Evolutionary conservation across 371 early-diverging fungal species (phyloP), one percentile per base, ranked within the genome.

Genomic region (Dinochytrium kinnereticum): DNA sequence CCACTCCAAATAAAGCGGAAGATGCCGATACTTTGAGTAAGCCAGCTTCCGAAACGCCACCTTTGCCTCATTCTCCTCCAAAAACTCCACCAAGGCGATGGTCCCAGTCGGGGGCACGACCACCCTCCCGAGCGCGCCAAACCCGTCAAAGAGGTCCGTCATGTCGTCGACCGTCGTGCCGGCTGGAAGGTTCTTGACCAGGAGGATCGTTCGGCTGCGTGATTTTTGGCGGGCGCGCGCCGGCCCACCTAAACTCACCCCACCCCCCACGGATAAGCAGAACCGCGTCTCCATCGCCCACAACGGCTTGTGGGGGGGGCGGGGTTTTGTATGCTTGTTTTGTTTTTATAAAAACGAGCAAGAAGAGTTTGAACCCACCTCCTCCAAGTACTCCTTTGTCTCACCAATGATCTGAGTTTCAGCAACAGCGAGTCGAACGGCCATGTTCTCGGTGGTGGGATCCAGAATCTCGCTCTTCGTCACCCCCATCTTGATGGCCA

Each of bases 391-490:
- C 57, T 89, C 82, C 79, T 97, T 97, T 21, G 97, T 97, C 77
- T 97, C 97, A 79, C 87, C 88, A 64, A 98, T 90, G 61, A 98
- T 90, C 74, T 97, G 93, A 0, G 98, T 98, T 83, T 98, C 98
- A 21, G 98, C 98, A 49, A 97, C 86, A 0, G 98, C 98, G 64
- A 97, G 84, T 33, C 96, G 89, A 1, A 96, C 96, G 28, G 97
- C 96, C 83, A 95, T 88, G 80, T 96, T 95, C 36, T 93, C 93
- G 21, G 92, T 87, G 31, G 90, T 90, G 1, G 94, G 88, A 80
- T 94, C 92, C 74, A 98, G 78, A 15, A 98, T 90, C 15, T 95
- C 96, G 17, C 90, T 85, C 80, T 98, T 98, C 64, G 87, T 83
- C 7, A 98, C 91, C 64, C 89, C 91, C 30, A 98, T 85, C 61